A percentile compares a stretch with the other conserved stretches of the same genome.
Evolutionary conservation across 495 filamentous ascomycete species (phyloP).

Genomic region (Hapsidospora chrysogenum): DNA sequence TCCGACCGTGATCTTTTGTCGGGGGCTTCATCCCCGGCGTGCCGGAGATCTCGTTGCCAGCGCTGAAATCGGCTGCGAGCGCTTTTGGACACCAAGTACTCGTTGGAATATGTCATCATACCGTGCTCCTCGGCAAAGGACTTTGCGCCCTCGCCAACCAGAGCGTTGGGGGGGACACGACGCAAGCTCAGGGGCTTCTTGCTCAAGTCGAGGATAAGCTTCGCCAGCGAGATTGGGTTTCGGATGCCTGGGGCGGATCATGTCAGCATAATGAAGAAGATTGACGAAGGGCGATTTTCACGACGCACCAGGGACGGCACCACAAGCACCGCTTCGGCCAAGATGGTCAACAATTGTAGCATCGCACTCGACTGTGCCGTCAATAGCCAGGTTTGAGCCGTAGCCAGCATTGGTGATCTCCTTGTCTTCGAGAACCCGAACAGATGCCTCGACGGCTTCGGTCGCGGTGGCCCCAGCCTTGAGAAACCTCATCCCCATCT

Average conservation of each 20-base stretch:
- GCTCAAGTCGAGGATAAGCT: constrained; percentile 61
- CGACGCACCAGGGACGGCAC: constrained; percentile 68
- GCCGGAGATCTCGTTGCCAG: constrained; percentile 61
- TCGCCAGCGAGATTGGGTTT: constrained; percentile 81
- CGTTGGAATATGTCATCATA: constrained; percentile 48
- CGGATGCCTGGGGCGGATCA: constrained; percentile 46
- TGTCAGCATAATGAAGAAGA: too few relatives aligned
- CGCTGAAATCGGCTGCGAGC: constrained; percentile 55
- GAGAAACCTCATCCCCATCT: constrained; percentile 62
- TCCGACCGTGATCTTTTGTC: constrained; percentile 1
- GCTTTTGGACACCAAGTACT: constrained; percentile 55
- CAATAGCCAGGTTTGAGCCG: constrained; percentile 83
- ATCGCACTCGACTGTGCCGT: constrained; percentile 86
- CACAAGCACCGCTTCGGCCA: constrained; percentile 83
- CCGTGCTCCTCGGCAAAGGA: constrained; percentile 70
- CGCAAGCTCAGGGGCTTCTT: constrained; percentile 56
- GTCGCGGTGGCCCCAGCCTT: constrained; percentile 61
- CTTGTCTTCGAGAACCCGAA: constrained; percentile 73
- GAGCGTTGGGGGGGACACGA: constrained; percentile 81
- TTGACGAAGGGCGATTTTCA: too few relatives aligned
- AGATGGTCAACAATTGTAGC: constrained; percentile 81
- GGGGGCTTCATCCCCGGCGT: constrained; percentile 24
- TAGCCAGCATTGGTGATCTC: constrained; percentile 95
- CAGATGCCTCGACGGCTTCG: constrained; percentile 84
- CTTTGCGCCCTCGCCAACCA: constrained; percentile 69